A percentile compares a stretch with the other conserved stretches of the same genome.
These are phyloP conservation scores for Aspergillus bombycis DNA, from an alignment of 2,329 filamentous ascomycete genomes.

Conservation along the genomic window DNA sequence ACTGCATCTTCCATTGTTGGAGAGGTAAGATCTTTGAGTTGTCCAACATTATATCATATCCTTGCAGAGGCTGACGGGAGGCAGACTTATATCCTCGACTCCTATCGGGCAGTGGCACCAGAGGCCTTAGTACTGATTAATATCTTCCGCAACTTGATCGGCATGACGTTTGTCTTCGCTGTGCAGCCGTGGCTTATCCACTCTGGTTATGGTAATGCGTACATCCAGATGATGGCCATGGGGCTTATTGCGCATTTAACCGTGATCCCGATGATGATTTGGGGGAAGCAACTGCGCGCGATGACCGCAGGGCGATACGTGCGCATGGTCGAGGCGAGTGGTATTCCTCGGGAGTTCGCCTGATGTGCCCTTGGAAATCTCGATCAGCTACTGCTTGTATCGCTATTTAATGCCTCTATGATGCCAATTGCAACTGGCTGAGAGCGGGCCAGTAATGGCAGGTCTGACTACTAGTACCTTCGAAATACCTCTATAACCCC, in stretches of 20 bases:
- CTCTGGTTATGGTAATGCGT: neutral
- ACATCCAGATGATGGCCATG: neutral
- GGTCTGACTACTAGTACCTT: no score
- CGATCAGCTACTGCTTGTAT: no score
- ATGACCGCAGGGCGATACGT: neutral
- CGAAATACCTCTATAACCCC: no score
- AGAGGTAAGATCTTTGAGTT: neutral
- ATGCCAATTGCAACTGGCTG: no score
- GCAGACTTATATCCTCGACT: slow-evolving; percentile 6
- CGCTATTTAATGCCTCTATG: no score
- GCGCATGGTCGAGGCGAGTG: neutral
- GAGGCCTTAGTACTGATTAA: slow-evolving; percentile 4
- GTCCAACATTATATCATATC: neutral
- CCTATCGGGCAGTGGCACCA: neutral
- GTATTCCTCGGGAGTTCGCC: neutral
- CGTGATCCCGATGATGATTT: neutral
- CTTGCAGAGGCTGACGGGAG: neutral
- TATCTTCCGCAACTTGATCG: slow-evolving; percentile 8
- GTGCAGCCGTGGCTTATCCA: neutral
- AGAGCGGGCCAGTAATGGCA: no score
- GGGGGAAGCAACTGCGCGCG: neutral
- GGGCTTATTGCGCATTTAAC: neutral
- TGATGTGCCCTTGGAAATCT: neutral
- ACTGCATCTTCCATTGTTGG: slow-evolving; percentile 7
- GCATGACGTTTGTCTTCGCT: neutral